Base-by-base conservation (phyloP, 441 rosid species). In the Croton laevigatus region DNA sequence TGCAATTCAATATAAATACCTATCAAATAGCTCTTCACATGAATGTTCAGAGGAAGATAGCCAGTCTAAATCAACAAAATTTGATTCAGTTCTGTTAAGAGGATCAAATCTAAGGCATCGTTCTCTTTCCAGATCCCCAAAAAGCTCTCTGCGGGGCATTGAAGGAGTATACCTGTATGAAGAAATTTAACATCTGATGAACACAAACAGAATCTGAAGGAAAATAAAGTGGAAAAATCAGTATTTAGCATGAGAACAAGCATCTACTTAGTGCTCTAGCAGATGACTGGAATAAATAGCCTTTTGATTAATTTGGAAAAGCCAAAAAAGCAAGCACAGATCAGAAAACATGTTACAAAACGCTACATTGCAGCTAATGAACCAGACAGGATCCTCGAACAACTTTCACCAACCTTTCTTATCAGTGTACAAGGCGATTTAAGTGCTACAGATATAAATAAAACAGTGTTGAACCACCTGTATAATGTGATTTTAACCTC, bases 21-120 rank as follows among this genome's bases (percentile, higher is more conserved):
- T 91, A 76, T 89, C 92, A 79, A 71, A 87, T 76, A 77, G 81
- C 77, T 86, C 91, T 38, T 89, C 97, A 59, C 86, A 93, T 7
- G 88, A 82, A 75, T 87, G 90, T 66, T 89, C 97, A 8, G 96
- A 87, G 51, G 97, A 94, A 48, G 96, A 94, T 49, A 94, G 84
- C 91, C 93, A 83, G 76, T 91, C 97, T 42, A 91, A 75, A 80
- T 90, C 97, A 76, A 94, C 81, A 81, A 94, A 94, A 78, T 94
- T 94, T 38, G 96, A 94, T 83, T 74, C 83, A 73, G 73, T 62
- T 76, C 85, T 92, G 91, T 34, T 79, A 65, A 80, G 62, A 53
- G 73, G 86, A 73, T 84, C 88, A 68, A 73, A 78, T 77, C 83
- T 83, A 69, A 80, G 76, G 71, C 13, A 81, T 59, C 45, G 76